Conservation (phyloP, 257 asterid species). For the Buddleja alternifolia region DNA sequence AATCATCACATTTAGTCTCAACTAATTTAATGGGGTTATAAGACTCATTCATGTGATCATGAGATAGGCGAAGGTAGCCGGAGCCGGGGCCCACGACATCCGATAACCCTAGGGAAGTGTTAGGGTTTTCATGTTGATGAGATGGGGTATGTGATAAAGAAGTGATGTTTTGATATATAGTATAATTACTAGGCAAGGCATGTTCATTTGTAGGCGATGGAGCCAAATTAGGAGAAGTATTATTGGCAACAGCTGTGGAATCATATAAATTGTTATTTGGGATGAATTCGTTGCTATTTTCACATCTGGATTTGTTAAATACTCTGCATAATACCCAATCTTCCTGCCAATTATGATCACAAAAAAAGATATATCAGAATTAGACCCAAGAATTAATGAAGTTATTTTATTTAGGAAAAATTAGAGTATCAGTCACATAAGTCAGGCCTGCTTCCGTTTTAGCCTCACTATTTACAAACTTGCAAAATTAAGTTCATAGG, state of each 20-base stretch:
- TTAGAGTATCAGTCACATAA: too few species aligned
- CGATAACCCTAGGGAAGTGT: constrained; percentile 22
- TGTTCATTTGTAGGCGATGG: constrained; percentile 34
- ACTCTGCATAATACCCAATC: constrained; percentile 95
- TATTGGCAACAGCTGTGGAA: constrained; percentile 2
- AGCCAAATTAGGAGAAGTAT: constrained; percentile 39
- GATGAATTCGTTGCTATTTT: constrained; percentile 35
- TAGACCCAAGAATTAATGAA: background rate
- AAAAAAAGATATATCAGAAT: background rate
- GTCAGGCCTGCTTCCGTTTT: too few species aligned
- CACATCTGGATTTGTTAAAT: constrained; percentile 64
- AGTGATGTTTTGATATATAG: constrained; percentile 28
- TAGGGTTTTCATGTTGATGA: background rate
- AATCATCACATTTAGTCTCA: constrained; percentile 15
- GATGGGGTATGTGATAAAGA: constrained; percentile 25
- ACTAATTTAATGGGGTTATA: background rate
- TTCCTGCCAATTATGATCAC: constrained; percentile 57
- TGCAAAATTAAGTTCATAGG: too few species aligned
- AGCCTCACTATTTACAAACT: too few species aligned
- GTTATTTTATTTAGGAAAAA: too few species aligned
- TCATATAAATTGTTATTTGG: constrained; percentile 23
- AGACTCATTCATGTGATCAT: background rate
- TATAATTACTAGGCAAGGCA: constrained; percentile 9
- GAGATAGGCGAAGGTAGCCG: constrained; percentile 24
- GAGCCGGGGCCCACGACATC: background rate